Evolutionary conservation across 805 yeast species (phyloP).

Genomic region (Hanseniaspora jakobsenii): DNA sequence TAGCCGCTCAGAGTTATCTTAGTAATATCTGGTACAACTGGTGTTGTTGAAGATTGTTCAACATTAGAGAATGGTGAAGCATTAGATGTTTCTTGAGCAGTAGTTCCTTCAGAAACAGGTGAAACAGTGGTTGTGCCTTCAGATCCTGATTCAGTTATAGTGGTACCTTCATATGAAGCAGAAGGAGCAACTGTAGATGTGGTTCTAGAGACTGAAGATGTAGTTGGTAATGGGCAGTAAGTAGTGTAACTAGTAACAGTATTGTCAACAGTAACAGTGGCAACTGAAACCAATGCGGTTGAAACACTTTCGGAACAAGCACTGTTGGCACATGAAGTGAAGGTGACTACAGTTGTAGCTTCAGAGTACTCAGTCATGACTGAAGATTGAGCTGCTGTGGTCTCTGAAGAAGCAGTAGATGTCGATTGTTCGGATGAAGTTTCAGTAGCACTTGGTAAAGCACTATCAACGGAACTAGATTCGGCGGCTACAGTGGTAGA

Average conservation of each 20-base stretch:
- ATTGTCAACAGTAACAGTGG: constrained; percentile 28
- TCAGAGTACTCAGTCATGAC: constrained; percentile 3
- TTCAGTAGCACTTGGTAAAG: not conserved
- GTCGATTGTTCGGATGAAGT: not conserved
- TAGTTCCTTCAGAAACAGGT: not conserved
- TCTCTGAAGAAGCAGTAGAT: not conserved
- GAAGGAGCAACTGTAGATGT: not conserved
- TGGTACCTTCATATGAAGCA: not conserved
- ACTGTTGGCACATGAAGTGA: constrained; percentile 12
- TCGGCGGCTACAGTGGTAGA: too few relatives aligned
- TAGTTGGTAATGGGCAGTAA: constrained; percentile 23
- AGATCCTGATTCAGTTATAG: too few relatives aligned
- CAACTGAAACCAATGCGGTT: constrained; percentile 28
- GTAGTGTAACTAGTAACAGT: constrained; percentile 31
- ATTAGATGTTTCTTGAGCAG: too few relatives aligned
- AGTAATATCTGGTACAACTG: too few relatives aligned
- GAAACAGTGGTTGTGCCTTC: too few relatives aligned
- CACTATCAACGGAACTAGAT: not conserved
- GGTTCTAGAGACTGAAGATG: constrained; percentile 15
- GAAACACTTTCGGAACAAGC: constrained; percentile 22
- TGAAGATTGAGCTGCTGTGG: constrained; percentile 3
- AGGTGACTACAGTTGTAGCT: constrained; percentile 7
- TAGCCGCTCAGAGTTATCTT: too few relatives aligned
- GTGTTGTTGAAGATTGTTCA: too few relatives aligned
- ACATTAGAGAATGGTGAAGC: too few relatives aligned